phyloP scores from a whole-genome alignment of 1,139 yeast species.

The Yamadazyma jaroonii region DNA sequence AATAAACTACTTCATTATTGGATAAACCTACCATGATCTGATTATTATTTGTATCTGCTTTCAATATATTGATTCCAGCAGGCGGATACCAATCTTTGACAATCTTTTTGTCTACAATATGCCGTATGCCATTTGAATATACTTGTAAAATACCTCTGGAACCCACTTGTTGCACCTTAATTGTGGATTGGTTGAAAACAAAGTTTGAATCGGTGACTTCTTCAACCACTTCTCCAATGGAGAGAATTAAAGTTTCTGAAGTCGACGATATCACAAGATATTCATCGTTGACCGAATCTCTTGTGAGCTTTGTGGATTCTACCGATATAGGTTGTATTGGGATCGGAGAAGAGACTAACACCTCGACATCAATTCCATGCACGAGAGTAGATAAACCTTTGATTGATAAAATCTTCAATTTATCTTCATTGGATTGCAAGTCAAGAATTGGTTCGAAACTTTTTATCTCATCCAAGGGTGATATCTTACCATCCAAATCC shows the following conservation, averaged over 20 bases:
- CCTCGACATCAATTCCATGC: conserved; percentile 61
- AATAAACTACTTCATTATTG: conserved; percentile 74
- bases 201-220: conserved; percentile 71
- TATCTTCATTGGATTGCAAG: conserved; percentile 38
- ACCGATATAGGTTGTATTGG: conserved; percentile 61
- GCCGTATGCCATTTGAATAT: conserved; percentile 70
- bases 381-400: conserved; percentile 49
- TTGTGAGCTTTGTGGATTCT: conserved; percentile 53
- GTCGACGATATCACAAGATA: conserved; percentile 67
- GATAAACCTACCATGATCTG: conserved; percentile 75
- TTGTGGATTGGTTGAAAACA: conserved; percentile 53
- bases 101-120: conserved; percentile 41
- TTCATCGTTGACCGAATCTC: conserved; percentile 51
- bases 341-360: conserved; percentile 68
- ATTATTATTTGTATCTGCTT: conserved; percentile 59
- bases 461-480: conserved; percentile 51
- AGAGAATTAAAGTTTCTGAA: conserved; percentile 68
- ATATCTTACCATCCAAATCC: conserved; percentile 59
- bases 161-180: conserved; percentile 73
- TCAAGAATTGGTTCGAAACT: conserved; percentile 60
- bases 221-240: conserved; percentile 77
- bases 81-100: conserved; percentile 81
- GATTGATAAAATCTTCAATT: conserved; percentile 27
- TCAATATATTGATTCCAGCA: conserved; percentile 62
- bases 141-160: conserved; percentile 64